Evolutionary conservation across 805 yeast genomes (phyloP), one percentile per base, ranked within the genome.

Genomic region (Hemisphaericaspora nanyangensis): DNA sequence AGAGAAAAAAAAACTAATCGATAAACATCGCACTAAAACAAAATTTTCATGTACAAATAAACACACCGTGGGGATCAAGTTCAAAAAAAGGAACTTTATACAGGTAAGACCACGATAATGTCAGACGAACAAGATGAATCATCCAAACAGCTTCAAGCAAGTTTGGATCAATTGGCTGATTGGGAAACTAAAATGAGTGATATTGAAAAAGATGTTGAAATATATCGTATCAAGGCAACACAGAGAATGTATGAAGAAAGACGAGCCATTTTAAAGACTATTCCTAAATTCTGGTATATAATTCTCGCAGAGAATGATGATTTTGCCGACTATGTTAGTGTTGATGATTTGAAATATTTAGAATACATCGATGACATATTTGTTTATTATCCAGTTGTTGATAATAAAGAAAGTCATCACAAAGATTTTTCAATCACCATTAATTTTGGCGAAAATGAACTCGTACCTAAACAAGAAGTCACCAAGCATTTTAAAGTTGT

Each of bases 251-350:
- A 78, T 53, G 65, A 55, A 5, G 60, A 72, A 41, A 69, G 97
- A 49, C 70, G 85, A 17, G 65, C 51, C 6, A 61, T 74, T n/a
- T 66, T 81, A 12, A 40, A 50, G 4, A 56, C 68, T 4, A 75
- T 89, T 31, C 88, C 90, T 1, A 76, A 77, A 46, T 89, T 91
- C 59, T 91, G 98, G 98, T 82, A 85, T 51, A 76, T 83, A 38
- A 95, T 85, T 0, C 61, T 91, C 8, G 88, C 90, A 2, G 87
- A 85, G 54, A 84, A 84, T 51, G 83, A 85, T 37, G 96, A 86
- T 47, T 85, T 91, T 55, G 82, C 85, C 12, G 95, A 89, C 46
- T 87, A 77, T 56, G 67, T 90, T 15, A 72, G 79, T 22, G 78
- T 82, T 2, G 85, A 83, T 28, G 97, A 90, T 60, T 78, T 81